Evolutionary conservation across 2,329 filamentous ascomycete species (phyloP).

Genomic region (Exophiala sp.): DNA sequence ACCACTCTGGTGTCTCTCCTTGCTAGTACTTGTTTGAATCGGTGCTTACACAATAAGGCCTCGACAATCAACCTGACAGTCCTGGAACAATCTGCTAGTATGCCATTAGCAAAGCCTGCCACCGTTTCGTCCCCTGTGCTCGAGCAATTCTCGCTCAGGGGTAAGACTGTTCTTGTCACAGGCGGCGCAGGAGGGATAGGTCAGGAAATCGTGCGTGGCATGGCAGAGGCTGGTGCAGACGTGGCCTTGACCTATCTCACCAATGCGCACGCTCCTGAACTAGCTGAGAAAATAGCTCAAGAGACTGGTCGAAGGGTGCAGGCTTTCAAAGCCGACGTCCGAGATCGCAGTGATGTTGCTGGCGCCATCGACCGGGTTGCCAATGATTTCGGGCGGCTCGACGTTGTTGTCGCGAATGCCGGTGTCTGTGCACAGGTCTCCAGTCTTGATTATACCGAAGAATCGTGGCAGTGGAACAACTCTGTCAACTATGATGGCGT

Average conservation of each 20-base stretch:
- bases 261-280: constrained; percentile 25
- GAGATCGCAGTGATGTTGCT: constrained; percentile 32
- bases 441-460: constrained; percentile 38
- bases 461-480: constrained; percentile 40
- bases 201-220: constrained; percentile 20
- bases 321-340: constrained; percentile 37
- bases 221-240: constrained; percentile 16
- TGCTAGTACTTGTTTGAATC: no score
- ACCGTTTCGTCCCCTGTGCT: not conserved
- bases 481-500: constrained; percentile 40
- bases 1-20: no score
- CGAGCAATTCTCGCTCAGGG: constrained; percentile 21
- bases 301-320: constrained; percentile 30
- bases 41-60: no score
- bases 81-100: no score
- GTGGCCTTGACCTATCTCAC: constrained; percentile 19
- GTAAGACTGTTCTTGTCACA: constrained; percentile 28
- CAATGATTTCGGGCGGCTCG: constrained; percentile 42
- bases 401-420: constrained; percentile 48
- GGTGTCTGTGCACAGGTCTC: constrained; percentile 38
- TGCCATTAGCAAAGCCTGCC: no score
- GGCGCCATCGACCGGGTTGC: constrained; percentile 32
- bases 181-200: constrained; percentile 27
- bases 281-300: constrained; percentile 31
- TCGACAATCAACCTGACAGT: no score